Conservation (phyloP, 1,284 basidiomycete species). For the Phlebopus sp. region DNA sequence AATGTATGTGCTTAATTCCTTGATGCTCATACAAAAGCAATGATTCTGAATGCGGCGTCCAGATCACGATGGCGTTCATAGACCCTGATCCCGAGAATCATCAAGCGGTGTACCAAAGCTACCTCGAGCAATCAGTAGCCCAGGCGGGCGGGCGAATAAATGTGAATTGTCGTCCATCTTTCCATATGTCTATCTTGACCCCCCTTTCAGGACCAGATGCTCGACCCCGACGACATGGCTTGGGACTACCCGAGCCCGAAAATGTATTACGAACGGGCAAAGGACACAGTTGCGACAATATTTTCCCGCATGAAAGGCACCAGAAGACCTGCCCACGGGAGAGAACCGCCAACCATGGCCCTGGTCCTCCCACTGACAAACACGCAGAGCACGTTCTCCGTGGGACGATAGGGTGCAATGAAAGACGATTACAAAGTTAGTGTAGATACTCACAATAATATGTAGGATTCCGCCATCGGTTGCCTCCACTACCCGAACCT, state of each 20-base stretch:
- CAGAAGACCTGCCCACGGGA: not conserved
- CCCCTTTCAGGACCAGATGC: constrained; percentile 26
- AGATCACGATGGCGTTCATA: not conserved
- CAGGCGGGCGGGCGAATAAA: not conserved
- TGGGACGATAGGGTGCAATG: not conserved
- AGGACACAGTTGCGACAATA: not conserved
- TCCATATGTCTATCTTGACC: not conserved
- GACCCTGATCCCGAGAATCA: not conserved
- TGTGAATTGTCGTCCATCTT: not conserved
- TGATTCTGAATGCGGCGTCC: not conserved
- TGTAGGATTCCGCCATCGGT: not conserved
- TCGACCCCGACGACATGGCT: constrained; percentile 37
- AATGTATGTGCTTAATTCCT: not conserved
- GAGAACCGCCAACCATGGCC: not conserved
- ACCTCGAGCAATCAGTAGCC: not conserved
- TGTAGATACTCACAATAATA: constrained; percentile 8
- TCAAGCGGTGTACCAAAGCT: not conserved
- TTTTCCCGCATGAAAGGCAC: not conserved
- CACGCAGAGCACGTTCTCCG: not conserved
- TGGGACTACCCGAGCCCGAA: constrained; percentile 2
- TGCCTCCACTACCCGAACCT: constrained; percentile 56
- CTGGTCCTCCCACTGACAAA: not conserved
- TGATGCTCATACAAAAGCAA: not conserved
- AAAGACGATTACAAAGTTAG: not conserved
- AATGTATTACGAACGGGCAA: not conserved